Percentiles rank a stretch among this genome's conserved stretches.
Evolutionary conservation across 352 stramenopile species (phyloP).

Genomic region (Thalassiosira livingstoniorum): DNA sequence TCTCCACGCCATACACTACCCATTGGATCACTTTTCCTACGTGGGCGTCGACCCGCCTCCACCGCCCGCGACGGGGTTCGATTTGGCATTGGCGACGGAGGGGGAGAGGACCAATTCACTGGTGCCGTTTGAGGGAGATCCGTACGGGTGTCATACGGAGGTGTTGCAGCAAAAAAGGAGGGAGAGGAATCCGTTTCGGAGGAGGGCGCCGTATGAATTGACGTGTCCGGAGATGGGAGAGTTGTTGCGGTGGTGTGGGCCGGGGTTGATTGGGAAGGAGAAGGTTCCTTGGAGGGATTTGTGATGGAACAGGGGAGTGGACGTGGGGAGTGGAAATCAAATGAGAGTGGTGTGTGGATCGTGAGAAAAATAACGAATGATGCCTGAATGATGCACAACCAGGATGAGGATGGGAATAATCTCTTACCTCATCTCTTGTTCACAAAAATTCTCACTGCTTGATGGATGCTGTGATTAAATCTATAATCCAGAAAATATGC

Average conservation of each 20-base stretch:
- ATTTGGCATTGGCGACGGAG: slow-evolving; percentile 66
- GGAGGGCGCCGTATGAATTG: slow-evolving; percentile 80
- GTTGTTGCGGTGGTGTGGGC: slow-evolving; percentile 79
- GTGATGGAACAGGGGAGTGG: too few species aligned
- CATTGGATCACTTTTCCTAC: slow-evolving; percentile 77
- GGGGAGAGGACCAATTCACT: slow-evolving; percentile 83
- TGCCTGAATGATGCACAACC: too few species aligned
- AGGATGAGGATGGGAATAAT: too few species aligned
- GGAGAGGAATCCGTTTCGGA: slow-evolving; percentile 79
- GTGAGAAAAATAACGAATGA: too few species aligned
- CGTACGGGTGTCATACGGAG: slow-evolving; percentile 84
- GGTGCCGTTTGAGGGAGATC: slow-evolving; percentile 85
- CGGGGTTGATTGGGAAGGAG: slow-evolving; percentile 64
- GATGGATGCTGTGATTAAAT: too few species aligned
- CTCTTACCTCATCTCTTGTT: too few species aligned
- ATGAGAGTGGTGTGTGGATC: too few species aligned
- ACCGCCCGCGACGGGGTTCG: slow-evolving; percentile 79
- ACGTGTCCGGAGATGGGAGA: slow-evolving; percentile 82
- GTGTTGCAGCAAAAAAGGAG: slow-evolving; percentile 81
- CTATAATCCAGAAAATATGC: too few species aligned
- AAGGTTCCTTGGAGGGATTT: slow-evolving; percentile 69
- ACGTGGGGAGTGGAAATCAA: too few species aligned
- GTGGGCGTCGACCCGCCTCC: slow-evolving; percentile 83
- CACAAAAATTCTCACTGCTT: too few species aligned
- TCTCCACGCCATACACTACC: slow-evolving; percentile 82